Base-by-base conservation (phyloP, 1,139 yeast genomes). In the Kluyveromyces marxianus region DNA sequence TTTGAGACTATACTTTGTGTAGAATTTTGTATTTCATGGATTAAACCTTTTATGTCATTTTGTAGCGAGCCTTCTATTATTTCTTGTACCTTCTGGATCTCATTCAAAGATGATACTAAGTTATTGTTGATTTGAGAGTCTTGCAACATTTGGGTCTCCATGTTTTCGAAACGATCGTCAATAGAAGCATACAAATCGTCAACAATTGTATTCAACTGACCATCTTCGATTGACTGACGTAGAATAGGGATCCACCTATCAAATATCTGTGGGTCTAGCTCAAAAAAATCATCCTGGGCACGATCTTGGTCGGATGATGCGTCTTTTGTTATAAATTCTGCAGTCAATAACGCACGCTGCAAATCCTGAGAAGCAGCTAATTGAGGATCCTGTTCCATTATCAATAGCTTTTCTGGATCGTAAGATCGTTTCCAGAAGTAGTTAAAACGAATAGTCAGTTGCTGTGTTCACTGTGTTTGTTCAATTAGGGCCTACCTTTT, bases 1-100 rank as follows among this genome's bases (percentile, higher is more conserved):
- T 78, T 76, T 34, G 75, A 71, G 8, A 81, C 75, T 39, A 88
- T 71, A 48, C 77, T 79, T 44, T 70, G 69, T 0, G 92, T 90
- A 2, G 95, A 79, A 50, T 74, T 72, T 48, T 77, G 75, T 37
- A 89, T 69, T 51, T 76, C 77, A 29, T 68, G 66, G 52, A 79
- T 63, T 28, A 61, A 50, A 4, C 48, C 48, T 5, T 47, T 47
- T 3, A 60, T 50, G 32, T 62, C 62, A 8, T 49, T 44, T 7
- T 59, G 46, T 30, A 62, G 46, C 4, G 59, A 51, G 27, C 51
- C 44, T 35, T 59, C 59, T 30, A 62, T 58, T 14, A 57, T 44
- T 10, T 49, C 43, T 44, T 63, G 65, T 30, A 63, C 58, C 25
- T 49, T 48, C 2, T 64, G 53, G n/a, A 63, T 56, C 34, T 60